A percentile compares a stretch with the other conserved stretches of the same genome.
phyloP scores from a whole-genome alignment of 176 grass and related monocot genomes.

The Canna indica region DNA sequence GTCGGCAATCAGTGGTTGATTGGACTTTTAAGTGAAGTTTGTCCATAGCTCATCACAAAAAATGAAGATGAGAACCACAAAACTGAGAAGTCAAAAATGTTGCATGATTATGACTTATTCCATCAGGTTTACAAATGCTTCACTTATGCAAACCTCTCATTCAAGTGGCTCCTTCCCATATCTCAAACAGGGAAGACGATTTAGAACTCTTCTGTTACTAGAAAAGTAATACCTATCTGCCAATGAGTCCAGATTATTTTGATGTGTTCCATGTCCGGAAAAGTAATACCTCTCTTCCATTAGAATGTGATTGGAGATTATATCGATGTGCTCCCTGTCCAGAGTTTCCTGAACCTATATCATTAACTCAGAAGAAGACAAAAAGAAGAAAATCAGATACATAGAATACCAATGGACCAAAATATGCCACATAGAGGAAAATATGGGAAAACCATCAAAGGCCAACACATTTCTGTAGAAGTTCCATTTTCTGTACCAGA shows the following conservation, averaged over 20 bases:
- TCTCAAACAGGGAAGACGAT: not conserved
- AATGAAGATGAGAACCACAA: not conserved
- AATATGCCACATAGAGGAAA: not conserved
- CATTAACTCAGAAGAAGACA: not conserved
- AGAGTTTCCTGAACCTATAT: not conserved
- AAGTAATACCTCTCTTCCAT: not conserved
- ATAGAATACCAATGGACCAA: not conserved
- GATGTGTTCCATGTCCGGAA: not conserved
- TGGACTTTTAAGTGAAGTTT: not conserved
- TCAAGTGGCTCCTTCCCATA: not conserved
- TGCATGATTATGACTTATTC: not conserved
- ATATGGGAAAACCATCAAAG: not conserved
- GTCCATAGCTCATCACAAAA: not conserved
- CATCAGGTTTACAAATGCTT: not conserved
- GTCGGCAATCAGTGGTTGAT: not conserved
- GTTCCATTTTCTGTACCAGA: not conserved
- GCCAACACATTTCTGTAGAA: not conserved
- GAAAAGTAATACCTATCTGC: too few species aligned
- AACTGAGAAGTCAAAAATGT: not conserved
- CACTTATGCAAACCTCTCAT: not conserved
- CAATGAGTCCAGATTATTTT: not conserved
- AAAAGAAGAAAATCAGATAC: not conserved
- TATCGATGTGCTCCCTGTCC: not conserved
- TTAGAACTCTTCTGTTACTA: not conserved
- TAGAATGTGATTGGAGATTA: not conserved